Percentiles rank a stretch among this genome's conserved stretches.
phyloP scores from a whole-genome alignment of 2,329 filamentous ascomycete genomes.

The Colletotrichum orchidophilum region DNA sequence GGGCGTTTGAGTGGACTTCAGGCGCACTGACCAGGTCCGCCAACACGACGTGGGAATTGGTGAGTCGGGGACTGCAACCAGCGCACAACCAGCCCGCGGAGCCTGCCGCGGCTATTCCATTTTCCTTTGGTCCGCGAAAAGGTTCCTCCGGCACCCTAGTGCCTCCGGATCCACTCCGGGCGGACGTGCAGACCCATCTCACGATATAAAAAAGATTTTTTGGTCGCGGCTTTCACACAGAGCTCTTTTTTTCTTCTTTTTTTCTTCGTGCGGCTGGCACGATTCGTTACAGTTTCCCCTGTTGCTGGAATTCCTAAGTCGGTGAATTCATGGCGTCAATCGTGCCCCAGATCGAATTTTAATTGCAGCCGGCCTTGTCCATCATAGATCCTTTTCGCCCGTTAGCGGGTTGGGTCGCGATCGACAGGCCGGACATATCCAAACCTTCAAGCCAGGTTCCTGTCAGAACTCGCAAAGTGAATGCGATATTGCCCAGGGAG shows the following conservation, averaged over 20 bases:
- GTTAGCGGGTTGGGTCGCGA: conserved; percentile 32
- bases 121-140: neutral
- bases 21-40: conserved; percentile 15
- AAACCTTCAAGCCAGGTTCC: neutral
- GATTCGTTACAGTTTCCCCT: conserved; percentile 69
- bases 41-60: neutral
- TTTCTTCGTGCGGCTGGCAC: conserved; percentile 83
- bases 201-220: conserved; percentile 31
- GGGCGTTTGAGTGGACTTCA: neutral
- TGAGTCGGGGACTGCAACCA: neutral
- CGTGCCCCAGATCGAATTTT: conserved; percentile 77
- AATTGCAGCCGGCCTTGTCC: conserved; percentile 77
- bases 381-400: conserved; percentile 32
- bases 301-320: conserved; percentile 76
- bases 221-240: neutral
- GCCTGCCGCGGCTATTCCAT: neutral
- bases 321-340: conserved; percentile 76
- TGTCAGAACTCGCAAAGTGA: neutral
- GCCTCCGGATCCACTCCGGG: neutral
- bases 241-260: conserved; percentile 58
- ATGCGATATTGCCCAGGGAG: neutral
- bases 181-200: conserved; percentile 17
- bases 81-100: neutral
- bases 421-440: conserved; percentile 55
- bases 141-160: neutral